Evolutionary conservation across 108 stramenopile species (phyloP).

Genomic region (Stephanodiscus triporus): DNA sequence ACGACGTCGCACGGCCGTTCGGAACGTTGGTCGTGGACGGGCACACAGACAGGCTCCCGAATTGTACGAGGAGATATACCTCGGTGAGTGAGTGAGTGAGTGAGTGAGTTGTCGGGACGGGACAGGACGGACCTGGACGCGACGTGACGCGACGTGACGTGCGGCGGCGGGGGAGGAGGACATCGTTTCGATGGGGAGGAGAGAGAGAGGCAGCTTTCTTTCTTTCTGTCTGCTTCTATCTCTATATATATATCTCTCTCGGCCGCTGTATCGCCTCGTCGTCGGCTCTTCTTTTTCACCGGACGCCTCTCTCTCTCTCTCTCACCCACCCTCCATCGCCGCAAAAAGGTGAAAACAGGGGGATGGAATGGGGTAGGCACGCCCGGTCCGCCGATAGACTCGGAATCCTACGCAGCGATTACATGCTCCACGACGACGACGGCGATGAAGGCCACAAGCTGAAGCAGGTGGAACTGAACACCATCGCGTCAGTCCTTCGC

Average conservation of each 20-base stretch:
- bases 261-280: too few relatives aligned
- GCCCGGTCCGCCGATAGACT: slow-evolving; percentile 68
- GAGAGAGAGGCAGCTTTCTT: too few relatives aligned
- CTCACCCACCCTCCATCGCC: not conserved
- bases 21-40: too few relatives aligned
- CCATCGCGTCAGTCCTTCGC: slow-evolving; percentile 97
- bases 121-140: too few relatives aligned
- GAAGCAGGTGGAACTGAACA: slow-evolving; percentile 98
- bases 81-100: slow-evolving; percentile 35
- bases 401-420: slow-evolving; percentile 94
- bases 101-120: too few relatives aligned
- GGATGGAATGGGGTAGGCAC: slow-evolving; percentile 34
- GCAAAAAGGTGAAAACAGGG: slow-evolving; percentile 18
- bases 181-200: too few relatives aligned
- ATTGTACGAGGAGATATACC: slow-evolving; percentile 78
- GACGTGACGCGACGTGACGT: too few relatives aligned
- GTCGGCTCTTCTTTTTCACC: too few relatives aligned
- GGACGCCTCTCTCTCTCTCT: not conserved
- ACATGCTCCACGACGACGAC: slow-evolving; percentile 86
- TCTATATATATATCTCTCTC: too few relatives aligned
- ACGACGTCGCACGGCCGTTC: too few relatives aligned
- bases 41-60: slow-evolving; percentile 87
- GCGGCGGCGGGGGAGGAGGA: not conserved
- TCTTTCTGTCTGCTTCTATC: too few relatives aligned
- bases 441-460: slow-evolving; percentile 36